Evolutionary conservation across 345 rosid species (phyloP).

Genomic region (Eucalyptus sideroxylon): DNA sequence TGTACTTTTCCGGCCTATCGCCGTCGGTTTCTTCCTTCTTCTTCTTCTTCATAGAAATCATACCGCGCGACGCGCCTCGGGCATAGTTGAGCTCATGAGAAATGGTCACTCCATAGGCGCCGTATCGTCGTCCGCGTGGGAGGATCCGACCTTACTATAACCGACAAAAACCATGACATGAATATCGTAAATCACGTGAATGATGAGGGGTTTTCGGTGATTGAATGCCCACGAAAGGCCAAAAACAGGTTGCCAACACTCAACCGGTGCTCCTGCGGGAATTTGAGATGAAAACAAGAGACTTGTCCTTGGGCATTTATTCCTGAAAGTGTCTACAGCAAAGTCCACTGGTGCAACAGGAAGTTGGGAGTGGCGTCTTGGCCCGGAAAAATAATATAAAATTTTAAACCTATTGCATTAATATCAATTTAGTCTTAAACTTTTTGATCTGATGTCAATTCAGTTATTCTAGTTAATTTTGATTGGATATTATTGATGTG

Average conservation of each 20-base stretch:
- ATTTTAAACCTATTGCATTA: rapidly evolving
- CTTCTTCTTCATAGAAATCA: background rate
- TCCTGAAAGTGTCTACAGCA: background rate
- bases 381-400: no score
- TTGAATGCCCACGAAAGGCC: background rate
- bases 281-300: background rate
- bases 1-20: background rate
- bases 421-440: no score
- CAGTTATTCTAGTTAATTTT: no score
- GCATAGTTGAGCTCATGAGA: background rate
- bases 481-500: rapidly evolving
- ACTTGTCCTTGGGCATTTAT: background rate
- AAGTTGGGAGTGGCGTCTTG: background rate
- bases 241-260: background rate
- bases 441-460: rapidly evolving
- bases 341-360: background rate
- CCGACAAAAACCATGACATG: background rate
- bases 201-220: background rate
- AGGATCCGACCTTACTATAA: background rate
- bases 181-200: background rate
- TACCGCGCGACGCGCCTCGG: background rate
- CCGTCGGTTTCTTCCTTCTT: background rate
- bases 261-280: background rate
- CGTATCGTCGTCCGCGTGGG: background rate
- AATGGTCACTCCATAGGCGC: background rate